Evolutionary conservation across 2,329 filamentous ascomycete species (phyloP).

Genomic region (Neonectria ditissima): DNA sequence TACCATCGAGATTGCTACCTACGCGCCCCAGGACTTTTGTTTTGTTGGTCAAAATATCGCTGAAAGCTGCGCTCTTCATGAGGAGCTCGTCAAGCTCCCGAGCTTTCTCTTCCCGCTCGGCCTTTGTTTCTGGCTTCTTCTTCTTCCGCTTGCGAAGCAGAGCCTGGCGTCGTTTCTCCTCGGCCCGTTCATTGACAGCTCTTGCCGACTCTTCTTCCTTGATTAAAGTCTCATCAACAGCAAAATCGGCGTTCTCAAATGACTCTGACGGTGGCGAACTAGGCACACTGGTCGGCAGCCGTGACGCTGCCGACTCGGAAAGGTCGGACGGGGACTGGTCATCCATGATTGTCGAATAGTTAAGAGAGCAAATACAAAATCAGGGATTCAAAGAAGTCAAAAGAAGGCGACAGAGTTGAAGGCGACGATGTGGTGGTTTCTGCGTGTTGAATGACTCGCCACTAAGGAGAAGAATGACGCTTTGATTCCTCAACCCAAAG

Average conservation of each 20-base stretch:
- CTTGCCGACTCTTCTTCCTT: conserved; percentile 54
- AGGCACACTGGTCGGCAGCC: conserved; percentile 50
- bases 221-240: conserved; percentile 46
- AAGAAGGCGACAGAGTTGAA: not conserved
- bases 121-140: conserved; percentile 63
- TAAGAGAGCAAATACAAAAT: not conserved
- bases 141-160: conserved; percentile 54
- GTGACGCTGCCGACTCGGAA: conserved; percentile 45
- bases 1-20: conserved; percentile 69
- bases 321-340: conserved; percentile 47
- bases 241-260: conserved; percentile 31
- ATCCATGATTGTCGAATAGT: conserved; percentile 41
- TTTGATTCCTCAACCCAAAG: conserved; percentile 32
- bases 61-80: conserved; percentile 70
- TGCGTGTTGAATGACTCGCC: conserved; percentile 10
- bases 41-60: conserved; percentile 72
- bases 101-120: conserved; percentile 69
- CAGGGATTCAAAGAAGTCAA: not conserved
- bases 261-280: conserved; percentile 53
- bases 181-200: conserved; percentile 58
- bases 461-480: conserved; percentile 38
- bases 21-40: conserved; percentile 72
- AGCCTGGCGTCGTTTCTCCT: conserved; percentile 59
- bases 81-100: conserved; percentile 70
- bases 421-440: conserved; percentile 10